phyloP scores from a whole-genome alignment of 371 early-diverging fungal species.

The Apophysomyces trapeziformis region DNA sequence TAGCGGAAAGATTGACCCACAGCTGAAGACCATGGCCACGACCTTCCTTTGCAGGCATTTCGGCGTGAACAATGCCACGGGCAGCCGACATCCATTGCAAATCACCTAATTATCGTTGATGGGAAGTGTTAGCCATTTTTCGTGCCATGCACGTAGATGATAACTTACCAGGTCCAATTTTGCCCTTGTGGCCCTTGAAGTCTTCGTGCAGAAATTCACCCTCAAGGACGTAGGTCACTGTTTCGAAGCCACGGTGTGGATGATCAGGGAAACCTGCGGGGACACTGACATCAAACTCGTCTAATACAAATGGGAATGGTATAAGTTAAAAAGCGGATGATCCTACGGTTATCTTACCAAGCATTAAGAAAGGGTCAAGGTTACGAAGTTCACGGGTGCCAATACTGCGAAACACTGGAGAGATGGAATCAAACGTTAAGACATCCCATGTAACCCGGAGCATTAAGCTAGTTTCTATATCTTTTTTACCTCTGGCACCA shows the following conservation, averaged over 20 bases:
- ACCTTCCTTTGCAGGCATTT: conserved; percentile 64
- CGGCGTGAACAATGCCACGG: conserved; percentile 80
- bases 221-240: conserved; percentile 78
- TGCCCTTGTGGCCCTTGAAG: conserved; percentile 78
- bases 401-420: conserved; percentile 73
- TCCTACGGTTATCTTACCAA: conserved; percentile 23
- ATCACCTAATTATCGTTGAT: neutral
- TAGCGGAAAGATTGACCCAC: conserved; percentile 85
- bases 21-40: conserved; percentile 77
- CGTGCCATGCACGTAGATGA: conserved; percentile 17
- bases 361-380: conserved; percentile 85
- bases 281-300: conserved; percentile 68
- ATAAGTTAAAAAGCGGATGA: neutral
- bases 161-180: conserved; percentile 73
- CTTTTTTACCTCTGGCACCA: conserved; percentile 44
- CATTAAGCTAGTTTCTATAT: no score
- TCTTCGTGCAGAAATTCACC: conserved; percentile 83
- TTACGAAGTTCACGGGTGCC: conserved; percentile 67
- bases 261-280: conserved; percentile 68
- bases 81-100: conserved; percentile 83
- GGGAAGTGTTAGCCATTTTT: neutral
- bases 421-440: neutral
- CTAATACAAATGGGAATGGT: conserved; percentile 19
- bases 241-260: conserved; percentile 81
- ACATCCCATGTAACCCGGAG: neutral